These are phyloP conservation scores for Chaetothyriales sp. DNA, from an alignment of 2,329 filamentous ascomycete species.

Conservation along the genomic window DNA sequence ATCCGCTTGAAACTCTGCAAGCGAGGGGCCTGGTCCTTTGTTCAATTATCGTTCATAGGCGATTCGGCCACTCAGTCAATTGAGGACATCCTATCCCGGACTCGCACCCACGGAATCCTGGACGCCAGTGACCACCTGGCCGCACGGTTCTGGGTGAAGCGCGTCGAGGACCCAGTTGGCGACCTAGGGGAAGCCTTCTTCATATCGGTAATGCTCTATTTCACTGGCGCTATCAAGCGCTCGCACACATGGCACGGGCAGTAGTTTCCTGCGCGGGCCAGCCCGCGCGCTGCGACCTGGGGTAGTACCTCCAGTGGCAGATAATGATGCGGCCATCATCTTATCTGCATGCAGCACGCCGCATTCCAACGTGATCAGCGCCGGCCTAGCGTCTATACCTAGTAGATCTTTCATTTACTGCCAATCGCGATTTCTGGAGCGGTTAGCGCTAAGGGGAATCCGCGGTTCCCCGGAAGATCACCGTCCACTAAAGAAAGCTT, in stretches of 20 bases:
- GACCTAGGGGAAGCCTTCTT: background rate
- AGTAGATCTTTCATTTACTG: background rate
- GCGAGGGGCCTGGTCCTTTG: background rate
- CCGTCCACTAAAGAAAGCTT: background rate
- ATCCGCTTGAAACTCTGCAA: background rate
- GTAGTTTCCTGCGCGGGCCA: background rate
- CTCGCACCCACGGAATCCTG: too few species aligned
- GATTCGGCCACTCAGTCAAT: too few species aligned
- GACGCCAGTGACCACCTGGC: too few species aligned
- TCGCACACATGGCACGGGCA: background rate
- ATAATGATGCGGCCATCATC: background rate
- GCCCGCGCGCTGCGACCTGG: background rate
- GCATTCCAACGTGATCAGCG: background rate
- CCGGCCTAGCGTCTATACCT: background rate
- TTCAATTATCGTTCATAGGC: background rate
- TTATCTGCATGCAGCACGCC: background rate
- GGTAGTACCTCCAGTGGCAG: background rate
- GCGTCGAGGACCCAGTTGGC: too few species aligned
- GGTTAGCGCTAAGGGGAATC: background rate
- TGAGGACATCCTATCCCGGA: too few species aligned
- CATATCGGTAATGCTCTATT: background rate
- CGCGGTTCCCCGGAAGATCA: background rate
- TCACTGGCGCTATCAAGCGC: background rate
- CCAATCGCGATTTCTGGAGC: background rate
- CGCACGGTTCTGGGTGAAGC: too few species aligned